phyloP scores from a whole-genome alignment of 805 yeast genomes.

The Ogataea corticis region DNA sequence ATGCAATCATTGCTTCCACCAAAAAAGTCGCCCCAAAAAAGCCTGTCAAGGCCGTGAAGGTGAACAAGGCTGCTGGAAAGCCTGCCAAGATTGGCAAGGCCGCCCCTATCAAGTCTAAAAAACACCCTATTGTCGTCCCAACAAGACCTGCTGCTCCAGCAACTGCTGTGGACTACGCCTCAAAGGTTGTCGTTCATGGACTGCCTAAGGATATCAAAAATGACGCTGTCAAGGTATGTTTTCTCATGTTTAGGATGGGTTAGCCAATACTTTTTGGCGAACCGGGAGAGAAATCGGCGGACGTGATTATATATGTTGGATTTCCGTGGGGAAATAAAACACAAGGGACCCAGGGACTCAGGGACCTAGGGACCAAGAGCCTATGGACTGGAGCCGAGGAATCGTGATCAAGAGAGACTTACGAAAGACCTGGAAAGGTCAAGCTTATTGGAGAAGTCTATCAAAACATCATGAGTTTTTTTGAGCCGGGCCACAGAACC shows the following conservation, averaged over 20 bases:
- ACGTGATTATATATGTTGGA: conserved; percentile 4
- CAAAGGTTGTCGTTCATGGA: conserved; percentile 70
- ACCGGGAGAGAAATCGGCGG: neutral
- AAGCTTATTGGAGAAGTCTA: too few species aligned
- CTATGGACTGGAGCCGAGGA: too few species aligned
- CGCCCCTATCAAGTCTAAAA: conserved; percentile 11
- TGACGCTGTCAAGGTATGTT: conserved; percentile 60
- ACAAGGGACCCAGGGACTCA: too few species aligned
- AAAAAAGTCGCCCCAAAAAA: conserved; percentile 35
- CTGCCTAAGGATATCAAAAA: conserved; percentile 81
- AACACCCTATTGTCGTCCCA: conserved; percentile 17
- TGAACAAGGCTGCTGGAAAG: conserved; percentile 33
- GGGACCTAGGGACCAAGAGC: too few species aligned
- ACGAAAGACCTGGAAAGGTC: too few species aligned
- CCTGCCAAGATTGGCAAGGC: conserved; percentile 37
- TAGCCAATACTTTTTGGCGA: neutral
- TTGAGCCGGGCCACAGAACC: too few species aligned
- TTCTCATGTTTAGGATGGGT: conserved; percentile 6
- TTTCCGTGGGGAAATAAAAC: neutral
- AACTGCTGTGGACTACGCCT: conserved; percentile 49
- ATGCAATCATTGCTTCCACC: conserved; percentile 80
- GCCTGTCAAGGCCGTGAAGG: conserved; percentile 30
- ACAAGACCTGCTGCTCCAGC: conserved; percentile 22
- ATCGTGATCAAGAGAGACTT: too few species aligned
- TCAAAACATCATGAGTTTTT: too few species aligned